Percentiles rank a stretch among this genome's conserved stretches.
These are phyloP conservation scores for Aegilops tauschii DNA, from an alignment of 176 grass and related monocot genomes.

Conservation along the genomic window DNA sequence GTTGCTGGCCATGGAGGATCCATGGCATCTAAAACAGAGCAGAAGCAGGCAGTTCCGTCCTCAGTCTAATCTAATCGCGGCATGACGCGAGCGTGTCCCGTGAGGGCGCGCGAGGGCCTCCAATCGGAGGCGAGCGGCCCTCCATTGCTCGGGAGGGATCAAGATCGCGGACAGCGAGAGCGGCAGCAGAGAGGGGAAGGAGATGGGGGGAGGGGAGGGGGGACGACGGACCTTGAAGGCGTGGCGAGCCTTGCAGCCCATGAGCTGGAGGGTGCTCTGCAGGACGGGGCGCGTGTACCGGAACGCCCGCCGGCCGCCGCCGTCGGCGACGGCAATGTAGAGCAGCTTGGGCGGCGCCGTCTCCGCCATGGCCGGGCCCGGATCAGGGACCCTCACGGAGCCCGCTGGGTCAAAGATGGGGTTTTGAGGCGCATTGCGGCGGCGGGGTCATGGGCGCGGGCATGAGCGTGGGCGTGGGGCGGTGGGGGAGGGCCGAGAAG, in stretches of 20 bases:
- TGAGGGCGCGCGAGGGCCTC: neutral
- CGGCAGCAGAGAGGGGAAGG: neutral
- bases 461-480: constrained; percentile 6
- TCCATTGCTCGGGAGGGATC: neutral
- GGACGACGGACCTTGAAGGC: constrained; percentile 73
- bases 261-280: constrained; percentile 96
- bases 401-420: neutral
- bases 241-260: constrained; percentile 97
- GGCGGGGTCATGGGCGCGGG: constrained; percentile 27
- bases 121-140: neutral
- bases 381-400: constrained; percentile 10
- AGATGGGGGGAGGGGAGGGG: neutral
- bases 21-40: neutral
- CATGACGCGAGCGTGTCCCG: neutral
- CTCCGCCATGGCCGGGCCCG: constrained; percentile 22
- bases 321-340: constrained; percentile 82
- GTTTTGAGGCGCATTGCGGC: constrained; percentile 45
- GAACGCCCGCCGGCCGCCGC: constrained; percentile 44
- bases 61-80: neutral
- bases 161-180: neutral
- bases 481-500: neutral
- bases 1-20: constrained; percentile 20
- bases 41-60: neutral
- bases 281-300: constrained; percentile 82
- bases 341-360: constrained; percentile 56